Conservation (phyloP, 2,329 filamentous ascomycete species). For the Macrophomina tecta region DNA sequence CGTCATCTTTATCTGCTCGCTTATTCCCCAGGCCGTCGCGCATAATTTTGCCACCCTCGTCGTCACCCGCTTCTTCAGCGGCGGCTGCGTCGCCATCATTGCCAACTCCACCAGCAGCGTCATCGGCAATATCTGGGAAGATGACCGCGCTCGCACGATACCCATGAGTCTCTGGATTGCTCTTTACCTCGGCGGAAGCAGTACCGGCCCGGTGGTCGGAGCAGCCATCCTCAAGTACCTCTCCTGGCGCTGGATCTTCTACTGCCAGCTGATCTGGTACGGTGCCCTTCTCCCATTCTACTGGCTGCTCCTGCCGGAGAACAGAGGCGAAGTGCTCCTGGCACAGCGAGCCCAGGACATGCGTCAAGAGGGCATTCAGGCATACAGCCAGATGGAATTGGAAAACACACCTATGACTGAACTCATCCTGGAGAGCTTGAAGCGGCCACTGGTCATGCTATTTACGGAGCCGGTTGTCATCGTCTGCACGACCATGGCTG, state of each 20-base stretch:
- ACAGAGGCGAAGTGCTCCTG: conserved; percentile 56
- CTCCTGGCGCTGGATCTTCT: conserved; percentile 48
- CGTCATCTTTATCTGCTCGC: conserved; percentile 43
- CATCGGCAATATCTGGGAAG: conserved; percentile 48
- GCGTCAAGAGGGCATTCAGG: conserved; percentile 33
- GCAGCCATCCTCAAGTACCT: conserved; percentile 40
- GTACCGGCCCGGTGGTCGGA: conserved; percentile 45
- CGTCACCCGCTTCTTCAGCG: conserved; percentile 45
- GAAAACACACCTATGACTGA: conserved; percentile 39
- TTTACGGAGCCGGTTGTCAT: conserved; percentile 58
- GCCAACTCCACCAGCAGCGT: conserved; percentile 45
- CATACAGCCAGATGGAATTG: conserved; percentile 45
- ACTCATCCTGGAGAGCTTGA: conserved; percentile 40
- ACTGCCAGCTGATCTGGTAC: conserved; percentile 48
- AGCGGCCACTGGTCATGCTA: conserved; percentile 48
- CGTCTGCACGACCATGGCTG: conserved; percentile 56
- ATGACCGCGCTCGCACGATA: conserved; percentile 38
- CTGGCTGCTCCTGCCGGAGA: conserved; percentile 52
- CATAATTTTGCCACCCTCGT: conserved; percentile 47
- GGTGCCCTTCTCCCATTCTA: conserved; percentile 50
- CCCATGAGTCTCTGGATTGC: conserved; percentile 46
- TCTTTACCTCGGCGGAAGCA: conserved; percentile 42
- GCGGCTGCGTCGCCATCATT: conserved; percentile 44
- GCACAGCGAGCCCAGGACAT: conserved; percentile 43
- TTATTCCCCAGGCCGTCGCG: conserved; percentile 48